Evolutionary conservation across 768 basidiomycete genomes (phyloP), one percentile per base, ranked within the genome.

Genomic region (Suillus americanus): DNA sequence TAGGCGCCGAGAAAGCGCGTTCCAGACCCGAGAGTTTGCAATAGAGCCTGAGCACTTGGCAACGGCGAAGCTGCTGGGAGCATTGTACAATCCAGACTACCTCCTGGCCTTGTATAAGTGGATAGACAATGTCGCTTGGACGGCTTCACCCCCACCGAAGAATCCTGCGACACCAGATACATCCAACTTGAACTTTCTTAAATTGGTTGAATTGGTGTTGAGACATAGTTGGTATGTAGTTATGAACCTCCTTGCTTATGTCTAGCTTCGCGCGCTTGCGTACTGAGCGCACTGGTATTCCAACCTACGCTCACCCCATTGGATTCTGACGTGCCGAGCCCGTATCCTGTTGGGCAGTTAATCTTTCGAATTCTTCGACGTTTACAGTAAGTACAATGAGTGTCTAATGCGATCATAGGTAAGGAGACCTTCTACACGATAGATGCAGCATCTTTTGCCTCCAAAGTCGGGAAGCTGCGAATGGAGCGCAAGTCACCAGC

Each of bases 121-220:
- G n/a, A 79, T 74, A 1, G 74, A 72, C 51, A 67, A 64, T 35
- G 77, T 69, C 14, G 77, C 78, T 28, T 76, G 68, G 10, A 71
- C 68, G 0, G 76, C 78, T 30, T 69, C 67, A 18, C 74, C 64
- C 2, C 78, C 77, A 40, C 78, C 77, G 5, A 79, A 71, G 35
- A 79, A 69, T 5, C 73, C 76, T 4, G 71, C 75, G 18, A 77
- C 71, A 16, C 75, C 76, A 9, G 70, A 64, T 40, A 61, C 33
- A 59, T 75, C 71, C 18, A 78, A 67, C 25, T 54, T 74, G 54
- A 38, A 56, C 13, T 23, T 37, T 14, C n/a, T 6, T 8, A 5
- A n/a, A 55, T 2, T 55, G 54, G 23, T 2, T 37, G n/a, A 55
- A 14, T n/a, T n/a, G 35, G 16, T 57, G 16, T 25, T 18, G 56